Evolutionary conservation across 768 basidiomycete genomes (phyloP).

Genomic region (Fomitopsis pulvina): DNA sequence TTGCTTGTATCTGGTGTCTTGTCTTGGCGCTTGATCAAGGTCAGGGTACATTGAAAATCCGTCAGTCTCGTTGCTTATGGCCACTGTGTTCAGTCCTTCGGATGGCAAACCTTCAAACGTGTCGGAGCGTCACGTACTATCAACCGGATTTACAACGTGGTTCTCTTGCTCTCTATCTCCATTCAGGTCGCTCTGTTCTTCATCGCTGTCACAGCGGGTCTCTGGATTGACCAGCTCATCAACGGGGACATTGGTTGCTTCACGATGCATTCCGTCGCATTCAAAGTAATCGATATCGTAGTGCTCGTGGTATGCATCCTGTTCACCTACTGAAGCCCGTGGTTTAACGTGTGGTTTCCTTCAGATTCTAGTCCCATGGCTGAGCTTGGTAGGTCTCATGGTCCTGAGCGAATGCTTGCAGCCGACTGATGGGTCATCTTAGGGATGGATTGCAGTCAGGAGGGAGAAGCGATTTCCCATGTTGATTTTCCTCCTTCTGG

Average conservation of each 20-base stretch:
- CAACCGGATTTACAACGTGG: slow-evolving; percentile 68
- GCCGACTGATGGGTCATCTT: slow-evolving; percentile 2
- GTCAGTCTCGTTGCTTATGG: not conserved
- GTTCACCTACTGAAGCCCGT: not conserved
- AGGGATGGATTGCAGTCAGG: slow-evolving; percentile 77
- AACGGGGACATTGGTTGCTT: slow-evolving; percentile 57
- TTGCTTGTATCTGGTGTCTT: slow-evolving; percentile 55
- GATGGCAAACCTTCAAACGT: slow-evolving; percentile 87
- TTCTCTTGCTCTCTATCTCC: slow-evolving; percentile 61
- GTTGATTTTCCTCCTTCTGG: slow-evolving; percentile 56
- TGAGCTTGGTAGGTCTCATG: slow-evolving; percentile 38
- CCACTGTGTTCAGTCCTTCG: slow-evolving; percentile 43
- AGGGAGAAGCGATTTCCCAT: slow-evolving; percentile 54
- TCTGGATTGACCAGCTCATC: slow-evolving; percentile 75
- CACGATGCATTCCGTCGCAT: slow-evolving; percentile 37
- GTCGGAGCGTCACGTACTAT: slow-evolving; percentile 71
- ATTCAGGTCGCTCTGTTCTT: slow-evolving; percentile 79
- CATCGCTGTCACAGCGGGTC: slow-evolving; percentile 56
- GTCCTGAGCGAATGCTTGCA: not conserved
- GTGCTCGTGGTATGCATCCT: slow-evolving; percentile 49
- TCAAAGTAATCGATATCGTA: slow-evolving; percentile 48
- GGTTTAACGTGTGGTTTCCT: slow-evolving; percentile 4
- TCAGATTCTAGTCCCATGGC: slow-evolving; percentile 65
- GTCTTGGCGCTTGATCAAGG: slow-evolving; percentile 73
- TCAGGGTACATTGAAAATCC: slow-evolving; percentile 19